A percentile compares a stretch with the other conserved stretches of the same genome.
phyloP scores from a whole-genome alignment of 1,284 basidiomycete genomes.

The Fomitiporia mediterranea region DNA sequence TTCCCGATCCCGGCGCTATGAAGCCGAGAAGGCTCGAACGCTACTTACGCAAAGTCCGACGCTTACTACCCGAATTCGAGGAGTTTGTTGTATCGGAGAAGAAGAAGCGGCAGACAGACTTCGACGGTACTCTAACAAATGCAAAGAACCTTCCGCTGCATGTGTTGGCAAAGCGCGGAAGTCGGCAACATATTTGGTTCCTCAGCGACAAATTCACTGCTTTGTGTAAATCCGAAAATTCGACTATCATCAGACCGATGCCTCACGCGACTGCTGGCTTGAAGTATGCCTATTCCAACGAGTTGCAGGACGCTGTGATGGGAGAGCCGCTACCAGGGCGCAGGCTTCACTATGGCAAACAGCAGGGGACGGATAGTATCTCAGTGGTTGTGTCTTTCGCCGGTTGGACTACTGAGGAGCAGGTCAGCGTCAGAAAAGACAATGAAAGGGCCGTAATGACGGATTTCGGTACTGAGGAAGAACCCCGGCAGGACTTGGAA shows the following conservation, averaged over 20 bases:
- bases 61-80: conserved; percentile 52
- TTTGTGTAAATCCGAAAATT: conserved; percentile 26
- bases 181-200: conserved; percentile 26
- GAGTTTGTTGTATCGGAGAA: conserved; percentile 35
- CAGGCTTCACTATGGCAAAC: conserved; percentile 35
- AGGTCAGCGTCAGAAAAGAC: not conserved
- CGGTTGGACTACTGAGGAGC: conserved; percentile 12
- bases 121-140: not conserved
- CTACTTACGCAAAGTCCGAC: conserved; percentile 54
- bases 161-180: conserved; percentile 28
- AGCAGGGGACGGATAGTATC: conserved; percentile 7
- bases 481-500: conserved; percentile 18
- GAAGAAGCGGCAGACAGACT: conserved; percentile 14
- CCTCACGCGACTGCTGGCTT: conserved; percentile 64
- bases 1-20: conserved; percentile 34
- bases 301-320: conserved; percentile 49
- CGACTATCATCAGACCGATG: conserved; percentile 50
- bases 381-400: conserved; percentile 3
- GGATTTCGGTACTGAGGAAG: conserved; percentile 21
- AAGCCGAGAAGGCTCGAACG: conserved; percentile 46
- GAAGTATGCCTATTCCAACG: conserved; percentile 48
- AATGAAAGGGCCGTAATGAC: conserved; percentile 9
- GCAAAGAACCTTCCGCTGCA: conserved; percentile 9
- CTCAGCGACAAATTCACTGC: conserved; percentile 26
- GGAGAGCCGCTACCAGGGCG: conserved; percentile 54